Percentiles rank a stretch among this genome's conserved stretches.
These are phyloP conservation scores for Salix dunnii DNA, from an alignment of 345 rosid species.

Conservation along the genomic window DNA sequence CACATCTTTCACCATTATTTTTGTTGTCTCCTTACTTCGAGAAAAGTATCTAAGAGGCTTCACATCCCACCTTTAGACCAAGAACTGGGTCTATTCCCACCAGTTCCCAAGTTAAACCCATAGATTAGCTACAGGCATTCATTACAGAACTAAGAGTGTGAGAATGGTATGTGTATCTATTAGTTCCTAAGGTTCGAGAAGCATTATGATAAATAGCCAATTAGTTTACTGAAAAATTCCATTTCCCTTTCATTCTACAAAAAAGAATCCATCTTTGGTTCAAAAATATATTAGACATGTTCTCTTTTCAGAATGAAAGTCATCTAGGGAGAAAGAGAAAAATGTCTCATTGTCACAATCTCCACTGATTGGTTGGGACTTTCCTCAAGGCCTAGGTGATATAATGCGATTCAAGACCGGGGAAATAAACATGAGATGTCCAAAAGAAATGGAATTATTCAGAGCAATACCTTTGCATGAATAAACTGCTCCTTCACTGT, in stretches of 20 bases:
- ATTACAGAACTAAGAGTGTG: background rate
- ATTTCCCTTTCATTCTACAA: background rate
- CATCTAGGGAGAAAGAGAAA: background rate
- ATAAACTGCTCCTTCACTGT: slow-evolving; percentile 71
- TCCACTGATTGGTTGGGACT: background rate
- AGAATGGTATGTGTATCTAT: background rate
- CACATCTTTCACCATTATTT: background rate
- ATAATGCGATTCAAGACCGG: background rate
- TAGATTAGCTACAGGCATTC: background rate
- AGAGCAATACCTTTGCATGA: slow-evolving; percentile 58
- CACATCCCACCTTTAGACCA: background rate
- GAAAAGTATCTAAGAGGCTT: background rate
- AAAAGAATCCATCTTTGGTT: too few species aligned
- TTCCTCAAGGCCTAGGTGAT: background rate
- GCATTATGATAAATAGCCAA: background rate
- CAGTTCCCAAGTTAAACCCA: background rate
- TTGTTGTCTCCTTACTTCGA: background rate
- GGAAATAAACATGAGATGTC: background rate
- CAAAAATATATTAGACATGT: background rate
- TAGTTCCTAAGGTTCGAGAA: background rate
- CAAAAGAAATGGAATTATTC: background rate
- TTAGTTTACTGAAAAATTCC: background rate
- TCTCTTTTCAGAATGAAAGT: background rate
- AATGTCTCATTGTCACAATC: background rate
- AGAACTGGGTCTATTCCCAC: too few species aligned